Evolutionary conservation across 2,329 filamentous ascomycete genomes (phyloP), one percentile per base, ranked within the genome.

Genomic region (Canariomyces notabilis): DNA sequence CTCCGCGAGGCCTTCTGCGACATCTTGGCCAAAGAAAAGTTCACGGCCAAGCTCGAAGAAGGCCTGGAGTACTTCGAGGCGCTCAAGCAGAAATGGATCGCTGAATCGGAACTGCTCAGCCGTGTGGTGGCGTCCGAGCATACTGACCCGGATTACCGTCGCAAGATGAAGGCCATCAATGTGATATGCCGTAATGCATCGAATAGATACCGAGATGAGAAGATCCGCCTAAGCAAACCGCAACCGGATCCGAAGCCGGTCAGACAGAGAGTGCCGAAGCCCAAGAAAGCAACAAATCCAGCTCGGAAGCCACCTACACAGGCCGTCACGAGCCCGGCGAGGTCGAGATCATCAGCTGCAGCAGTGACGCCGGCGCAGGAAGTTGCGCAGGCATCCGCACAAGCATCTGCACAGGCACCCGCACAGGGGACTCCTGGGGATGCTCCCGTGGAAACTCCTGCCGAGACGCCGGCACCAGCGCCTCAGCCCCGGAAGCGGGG

Each of bases 141-240:
- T 12, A 63, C 69, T 1, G 77, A 83, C 51, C 71, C 76, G 2
- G 67, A 74, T 18, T 72, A 80, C 45, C 59, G 66, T 18, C 65
- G 71, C 37, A 86, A 82, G 61, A 61, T 79, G 26, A 82, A 78
- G 54, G 84, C 84, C 1, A 64, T 90, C 37, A 84, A 90, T 51
- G 72, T 85, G 0, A 67, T 93, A 3, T 85, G 84, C 42, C 76
- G 82, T 42, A 87, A 91, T 64, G 83, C 88, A 15, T 83, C 87
- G 75, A 90, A 90, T 66, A 75, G 87, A 38, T 73, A 85, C 43
- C 77, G 83, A 29, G 83, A 88, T 57, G 82, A 87, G 53, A 76
- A 79, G 49, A 71, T 71, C 1, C 79, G 77, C 54, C 39, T 52
- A 55, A 43, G 59, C 44, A 40, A 42, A 46, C 43, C 37, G 21